Evolutionary conservation across 805 yeast species (phyloP), one percentile per base, ranked within the genome.

Genomic region (Candida maltosa): DNA sequence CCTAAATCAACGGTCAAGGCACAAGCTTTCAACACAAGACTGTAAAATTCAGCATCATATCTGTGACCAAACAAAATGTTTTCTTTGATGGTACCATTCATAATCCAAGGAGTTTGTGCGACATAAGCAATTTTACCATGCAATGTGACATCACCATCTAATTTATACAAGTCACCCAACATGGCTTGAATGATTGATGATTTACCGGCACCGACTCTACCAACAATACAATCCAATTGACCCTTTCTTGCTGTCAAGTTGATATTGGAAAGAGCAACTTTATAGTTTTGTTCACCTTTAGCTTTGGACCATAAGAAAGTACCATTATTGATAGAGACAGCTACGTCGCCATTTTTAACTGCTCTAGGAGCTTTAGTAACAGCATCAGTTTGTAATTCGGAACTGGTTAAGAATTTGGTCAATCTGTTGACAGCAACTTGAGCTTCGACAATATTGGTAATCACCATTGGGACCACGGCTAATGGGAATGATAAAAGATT

Each of bases 81-180:
- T 20, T 93, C 97, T 48, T 77, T 83, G 4, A 93, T 91, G 3
- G 94, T 72, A 23, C 95, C 97, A 55, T 93, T 93, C 84, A 88
- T 83, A 44, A 93, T 88, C 98, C 98, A 93, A 1, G 98, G 94
- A 26, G 84, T 80, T 61, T 89, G 97, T 2, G 95, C 80, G 27
- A 84, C 95, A 57, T 89, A 91, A 0, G 97, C 97, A 23, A 86
- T 69, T 31, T 75, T 70, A 27, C 97, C 97, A 52, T 75, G 81
- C 8, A 82, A 75, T 12, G 68, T 66, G 4, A 85, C 89, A 15
- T 73, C 62, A 28, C 97, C 97, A 34, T 76, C 73, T 14, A 79
- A 70, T 57, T 83, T 82, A 57, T 83, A 78, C 45, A 89, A 68
- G 49, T 88, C 94, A 43, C 97, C 97, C 28, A 87, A 63, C 21